A percentile compares a stretch with the other conserved stretches of the same genome.
phyloP scores from a whole-genome alignment of 495 filamentous ascomycete species.

The Collariella sp. region DNA sequence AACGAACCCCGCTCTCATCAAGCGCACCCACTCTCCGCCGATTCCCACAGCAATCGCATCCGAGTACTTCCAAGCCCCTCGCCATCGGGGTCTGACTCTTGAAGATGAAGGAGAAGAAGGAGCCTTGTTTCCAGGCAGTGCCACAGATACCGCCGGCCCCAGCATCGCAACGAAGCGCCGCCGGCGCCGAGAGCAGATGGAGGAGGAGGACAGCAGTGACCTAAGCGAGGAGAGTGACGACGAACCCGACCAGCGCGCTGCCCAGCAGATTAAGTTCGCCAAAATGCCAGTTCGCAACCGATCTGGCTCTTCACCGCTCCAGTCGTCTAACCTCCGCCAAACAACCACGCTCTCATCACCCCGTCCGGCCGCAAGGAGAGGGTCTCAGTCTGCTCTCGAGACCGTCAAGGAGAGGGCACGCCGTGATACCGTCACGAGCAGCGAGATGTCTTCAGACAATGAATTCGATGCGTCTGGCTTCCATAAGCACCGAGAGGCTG shows the following conservation, averaged over 20 bases:
- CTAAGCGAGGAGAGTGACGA: slow-evolving; percentile 95
- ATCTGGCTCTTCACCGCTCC: slow-evolving; percentile 80
- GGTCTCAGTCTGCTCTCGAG: slow-evolving; percentile 69
- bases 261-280: slow-evolving; percentile 83
- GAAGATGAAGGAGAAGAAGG: slow-evolving; percentile 78
- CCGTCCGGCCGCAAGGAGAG: slow-evolving; percentile 43
- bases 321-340: slow-evolving; percentile 46
- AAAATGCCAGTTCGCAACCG: slow-evolving; percentile 88
- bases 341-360: slow-evolving; percentile 30
- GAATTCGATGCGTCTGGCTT: slow-evolving; percentile 64
- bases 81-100: slow-evolving; percentile 43
- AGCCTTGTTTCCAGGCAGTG: slow-evolving; percentile 66
- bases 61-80: slow-evolving; percentile 81
- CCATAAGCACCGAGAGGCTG: slow-evolving; percentile 47
- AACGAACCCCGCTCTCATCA: slow-evolving; percentile 63
- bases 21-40: slow-evolving; percentile 89
- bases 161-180: slow-evolving; percentile 48
- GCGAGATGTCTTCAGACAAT: slow-evolving; percentile 86
- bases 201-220: slow-evolving; percentile 96
- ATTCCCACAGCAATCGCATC: slow-evolving; percentile 85
- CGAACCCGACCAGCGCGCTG: slow-evolving; percentile 58
- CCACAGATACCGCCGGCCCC: slow-evolving; percentile 64
- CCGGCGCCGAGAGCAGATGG: slow-evolving; percentile 64
- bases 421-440: slow-evolving; percentile 82
- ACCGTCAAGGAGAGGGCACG: slow-evolving; percentile 65